These are phyloP conservation scores for Papiliotrema fonsecae DNA, from an alignment of 1,284 basidiomycete genomes.

Conservation along the genomic window DNA sequence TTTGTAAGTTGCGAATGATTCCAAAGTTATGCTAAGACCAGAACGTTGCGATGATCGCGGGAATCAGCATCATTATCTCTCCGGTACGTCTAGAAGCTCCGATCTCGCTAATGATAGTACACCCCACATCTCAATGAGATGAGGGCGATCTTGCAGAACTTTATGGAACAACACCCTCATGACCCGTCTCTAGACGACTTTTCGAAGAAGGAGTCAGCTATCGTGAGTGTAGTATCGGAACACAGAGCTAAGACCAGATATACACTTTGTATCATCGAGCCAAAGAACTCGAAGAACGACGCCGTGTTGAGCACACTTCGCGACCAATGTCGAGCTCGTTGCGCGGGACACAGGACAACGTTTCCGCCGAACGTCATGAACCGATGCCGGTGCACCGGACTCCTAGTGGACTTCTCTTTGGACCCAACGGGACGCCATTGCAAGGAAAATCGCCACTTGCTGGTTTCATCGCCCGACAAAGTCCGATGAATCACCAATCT, in stretches of 20 bases:
- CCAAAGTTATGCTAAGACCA: slow-evolving; percentile 6
- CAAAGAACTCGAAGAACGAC: slow-evolving; percentile 25
- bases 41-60: slow-evolving; percentile 47
- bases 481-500: slow-evolving; percentile 2
- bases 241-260: slow-evolving; percentile 17
- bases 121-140: slow-evolving; percentile 32
- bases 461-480: not conserved
- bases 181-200: slow-evolving; percentile 35
- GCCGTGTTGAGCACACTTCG: not conserved
- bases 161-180: slow-evolving; percentile 36
- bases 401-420: not conserved
- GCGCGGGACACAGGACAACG: slow-evolving; percentile 21
- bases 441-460: not conserved
- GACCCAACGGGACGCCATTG: not conserved
- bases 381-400: slow-evolving; percentile 3
- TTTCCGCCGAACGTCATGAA: slow-evolving; percentile 27
- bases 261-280: slow-evolving; percentile 36
- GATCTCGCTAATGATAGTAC: not conserved
- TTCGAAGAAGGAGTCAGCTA: slow-evolving; percentile 40
- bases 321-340: slow-evolving; percentile 4
- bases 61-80: slow-evolving; percentile 40
- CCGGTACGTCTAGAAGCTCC: slow-evolving; percentile 16
- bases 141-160: slow-evolving; percentile 34
- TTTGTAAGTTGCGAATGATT: slow-evolving; percentile 31
- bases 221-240: slow-evolving; percentile 21